Conservation (phyloP, 305 asterid genomes). For the Coffea humblotiana region DNA sequence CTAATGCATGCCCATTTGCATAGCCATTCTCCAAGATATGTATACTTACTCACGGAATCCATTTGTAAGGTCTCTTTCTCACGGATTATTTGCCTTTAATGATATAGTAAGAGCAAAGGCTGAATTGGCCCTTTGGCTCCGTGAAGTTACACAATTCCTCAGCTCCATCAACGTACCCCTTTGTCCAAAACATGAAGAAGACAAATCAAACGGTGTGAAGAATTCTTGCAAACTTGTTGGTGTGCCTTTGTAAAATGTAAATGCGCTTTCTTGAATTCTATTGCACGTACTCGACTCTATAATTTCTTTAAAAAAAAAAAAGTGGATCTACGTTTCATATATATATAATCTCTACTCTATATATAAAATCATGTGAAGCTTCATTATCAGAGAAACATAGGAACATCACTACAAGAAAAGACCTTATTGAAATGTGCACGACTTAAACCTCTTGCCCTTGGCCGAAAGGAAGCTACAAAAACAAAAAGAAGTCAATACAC, state of each 20-base stretch:
- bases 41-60: background rate
- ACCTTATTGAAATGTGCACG: background rate
- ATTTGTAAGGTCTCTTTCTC: background rate
- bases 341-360: too few relatives aligned
- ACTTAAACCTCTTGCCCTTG: background rate
- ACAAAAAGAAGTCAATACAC: background rate
- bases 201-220: background rate
- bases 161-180: background rate
- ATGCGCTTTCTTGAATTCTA: too few relatives aligned
- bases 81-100: conserved; percentile 14
- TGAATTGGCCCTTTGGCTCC: conserved; percentile 23
- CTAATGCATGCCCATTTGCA: background rate
- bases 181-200: background rate
- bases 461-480: background rate
- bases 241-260: too few relatives aligned
- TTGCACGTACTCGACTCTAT: background rate
- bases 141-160: conserved; percentile 12
- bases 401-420: too few relatives aligned
- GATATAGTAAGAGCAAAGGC: conserved; percentile 3
- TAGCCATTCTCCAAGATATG: background rate
- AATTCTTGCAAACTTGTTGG: background rate
- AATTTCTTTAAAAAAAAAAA: too few relatives aligned
- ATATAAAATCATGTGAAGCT: background rate
- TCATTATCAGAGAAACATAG: too few relatives aligned
- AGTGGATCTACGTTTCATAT: too few relatives aligned